Base-by-base conservation (phyloP, 2,329 filamentous ascomycete genomes). In the Exophiala mesophila region DNA sequence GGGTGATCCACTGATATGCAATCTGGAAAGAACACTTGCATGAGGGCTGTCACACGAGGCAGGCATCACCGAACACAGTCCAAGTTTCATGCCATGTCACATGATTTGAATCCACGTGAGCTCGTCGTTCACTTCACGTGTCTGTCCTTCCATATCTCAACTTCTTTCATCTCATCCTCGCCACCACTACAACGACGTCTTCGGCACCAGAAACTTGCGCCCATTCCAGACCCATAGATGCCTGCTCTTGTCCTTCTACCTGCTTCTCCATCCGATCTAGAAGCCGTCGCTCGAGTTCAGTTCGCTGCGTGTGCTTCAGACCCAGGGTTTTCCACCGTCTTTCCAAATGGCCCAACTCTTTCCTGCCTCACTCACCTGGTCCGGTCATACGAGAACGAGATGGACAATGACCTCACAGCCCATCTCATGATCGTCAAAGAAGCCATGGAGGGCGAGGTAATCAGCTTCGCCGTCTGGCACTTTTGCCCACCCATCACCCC, bases 381-480 rank as follows among this genome's bases (percentile, higher is more conserved):
- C 13, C 29, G 29, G 4, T 33, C 34, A 16, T 45, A 43, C 17
- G 47, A 49, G 29, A 24, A 46, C 9, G 42, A 43, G 35, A 41
- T 51, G 47, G 46, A 51, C 23, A 43, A 47, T 17, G 52, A 55
- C 23, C 41, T 33, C 6, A 45, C 36, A n/a, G 44, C 31, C n/a
- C 45, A 49, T 31, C 17, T 51, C 16, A 45, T 55, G 44, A 41
- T 52, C 5, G 44, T 52, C 6, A 53, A 51, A 21, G 47, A 55
- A 6, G 39, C 47, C 7, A 28, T 47, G 37, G 44, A 47, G 2
- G 48, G 50, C 17, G 48, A 53, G 16, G 36, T 52, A 23, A 45
- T 37, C 28, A 45, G 43, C 23, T 55, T 43, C 24, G 50, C 52
- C 7, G 21, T 50, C 5, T 55, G 52, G 52, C 44, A 53, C 32